These are phyloP conservation scores for Polysphondylium violaceum DNA, from an alignment of 78 protist genomes.

Conservation along the genomic window DNA sequence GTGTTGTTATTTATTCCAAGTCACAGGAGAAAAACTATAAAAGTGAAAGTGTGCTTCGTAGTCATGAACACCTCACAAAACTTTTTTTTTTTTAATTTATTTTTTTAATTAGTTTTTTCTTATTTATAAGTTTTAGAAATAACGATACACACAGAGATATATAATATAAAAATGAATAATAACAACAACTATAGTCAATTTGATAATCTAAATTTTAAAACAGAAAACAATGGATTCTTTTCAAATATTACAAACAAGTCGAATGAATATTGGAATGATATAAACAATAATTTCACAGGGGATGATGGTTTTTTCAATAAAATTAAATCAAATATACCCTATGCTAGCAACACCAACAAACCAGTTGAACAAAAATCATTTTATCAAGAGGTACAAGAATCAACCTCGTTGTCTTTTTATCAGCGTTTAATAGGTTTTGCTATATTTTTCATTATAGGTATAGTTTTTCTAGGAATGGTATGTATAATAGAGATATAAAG, in stretches of 20 bases:
- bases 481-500: too few species aligned
- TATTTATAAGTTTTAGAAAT: too few species aligned
- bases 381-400: slow-evolving; percentile 71
- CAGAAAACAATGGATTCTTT: slow-evolving; percentile 11
- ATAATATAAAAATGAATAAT: too few species aligned
- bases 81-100: too few species aligned
- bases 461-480: slow-evolving; percentile 59
- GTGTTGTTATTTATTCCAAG: too few species aligned
- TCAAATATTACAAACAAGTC: background rate
- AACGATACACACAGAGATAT: too few species aligned
- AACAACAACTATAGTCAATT: too few species aligned
- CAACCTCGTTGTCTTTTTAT: slow-evolving; percentile 34
- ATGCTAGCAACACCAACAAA: background rate
- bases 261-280: slow-evolving; percentile 65
- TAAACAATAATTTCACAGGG: background rate
- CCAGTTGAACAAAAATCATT: slow-evolving; percentile 51
- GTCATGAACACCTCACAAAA: too few species aligned
- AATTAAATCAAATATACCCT: slow-evolving; percentile 38
- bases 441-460: slow-evolving; percentile 27
- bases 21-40: too few species aligned
- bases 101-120: too few species aligned
- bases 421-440: slow-evolving; percentile 38
- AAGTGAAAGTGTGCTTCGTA: too few species aligned
- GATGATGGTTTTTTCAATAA: slow-evolving; percentile 27
- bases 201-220: slow-evolving; percentile 57